Evolutionary conservation across 2,329 filamentous ascomycete genomes (phyloP), one percentile per base, ranked within the genome.

Genomic region (Gnomoniopsis sp.): DNA sequence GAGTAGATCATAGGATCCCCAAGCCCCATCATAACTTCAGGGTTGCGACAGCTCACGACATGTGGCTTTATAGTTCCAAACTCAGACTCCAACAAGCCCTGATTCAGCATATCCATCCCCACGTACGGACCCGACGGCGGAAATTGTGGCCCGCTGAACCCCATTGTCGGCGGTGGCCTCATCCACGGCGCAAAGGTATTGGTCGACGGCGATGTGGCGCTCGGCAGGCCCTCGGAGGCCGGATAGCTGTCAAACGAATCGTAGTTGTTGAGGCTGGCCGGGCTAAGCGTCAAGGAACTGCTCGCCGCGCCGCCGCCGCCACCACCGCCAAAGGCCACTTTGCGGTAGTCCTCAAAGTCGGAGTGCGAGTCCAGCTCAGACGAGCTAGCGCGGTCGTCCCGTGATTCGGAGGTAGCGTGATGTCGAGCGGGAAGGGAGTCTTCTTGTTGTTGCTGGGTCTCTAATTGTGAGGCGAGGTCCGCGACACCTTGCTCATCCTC

Each of bases 1-100:
- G 77, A 74, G 65, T 79, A 85, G 57, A 85, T 83, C 81, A 84
- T 84, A 1, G 82, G 81, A 61, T 85, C 82, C 19, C 76, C 78
- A 66, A 83, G 77, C 19, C 81, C 79, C 68, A 84, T 74, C 81
- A 85, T 85, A 8, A 80, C 78, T 48, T 83, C 80, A 1, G 79
- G 75, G 54, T 82, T 80, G 46, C 77, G 71, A 64, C 79, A 79
- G 41, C 78, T 78, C 47, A 84, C 71, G 48, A 81, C 75, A 57
- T 83, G 79, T 14, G 81, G 81, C 72, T 84, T 84, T 64, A 84
- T 79, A 26, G 76, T 79, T 41, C 79, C 77, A 52, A 82, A 82
- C 44, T 80, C 78, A 2, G 76, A 76, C 62, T 82, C 81, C 30
- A 83, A 69, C 3, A 83, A 68, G 3, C 78, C 77, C 59, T 82